Conservation (phyloP, 345 rosid genomes). For the Rhodamnia rubescens region DNA sequence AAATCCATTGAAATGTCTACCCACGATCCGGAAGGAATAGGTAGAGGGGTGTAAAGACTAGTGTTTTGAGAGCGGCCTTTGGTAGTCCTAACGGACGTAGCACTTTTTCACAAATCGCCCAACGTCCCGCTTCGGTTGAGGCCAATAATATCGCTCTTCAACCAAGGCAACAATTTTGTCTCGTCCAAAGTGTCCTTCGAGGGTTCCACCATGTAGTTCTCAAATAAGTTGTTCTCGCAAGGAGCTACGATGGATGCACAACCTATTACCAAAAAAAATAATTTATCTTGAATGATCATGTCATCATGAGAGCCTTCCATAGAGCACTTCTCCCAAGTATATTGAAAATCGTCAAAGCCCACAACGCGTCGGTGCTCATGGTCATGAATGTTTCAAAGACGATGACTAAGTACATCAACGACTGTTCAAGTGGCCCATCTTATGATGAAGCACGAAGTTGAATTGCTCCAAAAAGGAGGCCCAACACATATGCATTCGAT, state of each 20-base stretch:
- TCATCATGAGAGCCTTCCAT: too few species aligned
- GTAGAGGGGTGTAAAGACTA: neutral
- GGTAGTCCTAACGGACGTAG: neutral
- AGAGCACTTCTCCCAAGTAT: too few species aligned
- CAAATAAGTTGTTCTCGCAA: too few species aligned
- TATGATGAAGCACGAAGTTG: neutral
- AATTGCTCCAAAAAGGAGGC: neutral
- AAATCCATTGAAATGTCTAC: neutral
- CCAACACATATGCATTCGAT: neutral
- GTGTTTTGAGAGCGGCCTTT: neutral
- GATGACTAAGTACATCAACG: neutral
- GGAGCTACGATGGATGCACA: too few species aligned
- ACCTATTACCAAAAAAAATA: too few species aligned
- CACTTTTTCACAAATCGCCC: neutral
- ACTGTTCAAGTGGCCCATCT: neutral
- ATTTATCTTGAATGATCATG: too few species aligned
- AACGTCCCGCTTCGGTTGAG: neutral
- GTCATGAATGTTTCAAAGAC: neutral
- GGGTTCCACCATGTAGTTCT: too few species aligned
- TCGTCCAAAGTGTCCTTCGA: too few species aligned
- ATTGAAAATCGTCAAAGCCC: neutral
- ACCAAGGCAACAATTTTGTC: neutral
- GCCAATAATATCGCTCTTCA: neutral
- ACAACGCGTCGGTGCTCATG: neutral
- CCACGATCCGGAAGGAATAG: neutral